Percentiles rank a stretch among this genome's conserved stretches.
Evolutionary conservation across 805 yeast species (phyloP).

Genomic region (Barnettozyma sucrosica): DNA sequence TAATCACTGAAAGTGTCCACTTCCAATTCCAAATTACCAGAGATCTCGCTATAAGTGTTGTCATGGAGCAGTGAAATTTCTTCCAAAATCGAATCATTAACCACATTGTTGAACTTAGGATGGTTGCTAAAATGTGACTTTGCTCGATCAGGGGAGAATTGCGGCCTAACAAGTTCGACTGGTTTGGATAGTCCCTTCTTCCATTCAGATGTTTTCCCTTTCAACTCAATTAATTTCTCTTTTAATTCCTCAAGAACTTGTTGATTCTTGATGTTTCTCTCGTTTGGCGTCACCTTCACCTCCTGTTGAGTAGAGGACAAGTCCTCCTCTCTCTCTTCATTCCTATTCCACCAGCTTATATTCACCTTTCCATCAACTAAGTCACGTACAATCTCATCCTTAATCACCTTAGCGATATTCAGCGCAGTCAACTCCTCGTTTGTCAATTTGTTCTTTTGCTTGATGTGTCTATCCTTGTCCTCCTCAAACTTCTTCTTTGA

Average conservation of each 20-base stretch:
- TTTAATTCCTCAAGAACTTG: constrained; percentile 42
- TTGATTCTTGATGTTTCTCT: constrained; percentile 48
- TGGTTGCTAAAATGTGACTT: constrained; percentile 2
- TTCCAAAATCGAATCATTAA: constrained; percentile 15
- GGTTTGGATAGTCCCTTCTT: constrained; percentile 17
- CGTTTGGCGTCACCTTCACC: constrained; percentile 44
- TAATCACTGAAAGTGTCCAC: constrained; percentile 20
- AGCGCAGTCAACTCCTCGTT: constrained; percentile 38
- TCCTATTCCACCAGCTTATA: constrained; percentile 62
- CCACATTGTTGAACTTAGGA: constrained; percentile 23
- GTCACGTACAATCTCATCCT: constrained; percentile 56
- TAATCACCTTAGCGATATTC: constrained; percentile 55
- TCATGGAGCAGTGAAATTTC: constrained; percentile 15
- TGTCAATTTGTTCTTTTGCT: constrained; percentile 23
- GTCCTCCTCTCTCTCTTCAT: constrained; percentile 24
- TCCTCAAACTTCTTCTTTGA: constrained; percentile 39
- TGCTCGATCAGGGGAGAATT: not conserved
- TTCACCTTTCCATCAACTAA: constrained; percentile 52
- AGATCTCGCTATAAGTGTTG: constrained; percentile 11
- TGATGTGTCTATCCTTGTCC: constrained; percentile 24
- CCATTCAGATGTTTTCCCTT: constrained; percentile 46
- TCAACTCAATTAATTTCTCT: constrained; percentile 37
- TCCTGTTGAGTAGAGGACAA: constrained; percentile 10
- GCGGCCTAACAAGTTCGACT: constrained; percentile 7
- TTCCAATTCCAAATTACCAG: constrained; percentile 13